These are phyloP conservation scores for Blastocystis sp. DNA, from an alignment of 352 stramenopile species.

Conservation along the genomic window DNA sequence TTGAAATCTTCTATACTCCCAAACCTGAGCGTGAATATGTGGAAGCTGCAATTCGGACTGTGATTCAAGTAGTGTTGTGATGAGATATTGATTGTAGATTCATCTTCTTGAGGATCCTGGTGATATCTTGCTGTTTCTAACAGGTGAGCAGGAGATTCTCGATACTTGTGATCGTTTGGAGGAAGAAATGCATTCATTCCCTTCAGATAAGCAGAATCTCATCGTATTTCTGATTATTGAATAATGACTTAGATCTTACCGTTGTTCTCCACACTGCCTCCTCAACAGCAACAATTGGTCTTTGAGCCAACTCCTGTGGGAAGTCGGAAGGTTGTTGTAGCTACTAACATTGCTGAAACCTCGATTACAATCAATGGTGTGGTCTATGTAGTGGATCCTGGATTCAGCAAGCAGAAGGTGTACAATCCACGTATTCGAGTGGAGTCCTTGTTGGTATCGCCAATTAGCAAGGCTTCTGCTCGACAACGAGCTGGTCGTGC, in stretches of 20 bases:
- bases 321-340: conserved; percentile 88
- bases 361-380: conserved; percentile 99
- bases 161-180: conserved; percentile 81
- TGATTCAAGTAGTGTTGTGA: conserved; percentile 67
- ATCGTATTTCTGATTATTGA: conserved; percentile 69
- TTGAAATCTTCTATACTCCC: conserved; percentile 95
- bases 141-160: conserved; percentile 95
- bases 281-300: conserved; percentile 81
- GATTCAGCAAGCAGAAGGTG: conserved; percentile 98
- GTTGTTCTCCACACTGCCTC: conserved; percentile 89
- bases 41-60: conserved; percentile 74
- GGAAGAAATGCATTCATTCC: conserved; percentile 69
- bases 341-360: conserved; percentile 97
- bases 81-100: conserved; percentile 77
- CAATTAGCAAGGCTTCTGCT: conserved; percentile 87
- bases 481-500: conserved; percentile 84
- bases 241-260: conserved; percentile 66
- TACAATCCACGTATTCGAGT: conserved; percentile 97
- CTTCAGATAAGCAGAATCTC: conserved; percentile 70
- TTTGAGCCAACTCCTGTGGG: conserved; percentile 79
- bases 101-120: conserved; percentile 90
- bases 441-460: conserved; percentile 92
- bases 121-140: conserved; percentile 97
- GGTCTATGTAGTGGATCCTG: conserved; percentile 97
- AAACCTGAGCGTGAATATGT: conserved; percentile 94